Evolutionary conservation across 768 basidiomycete genomes (phyloP).

Genomic region (Baorangia bicolor): DNA sequence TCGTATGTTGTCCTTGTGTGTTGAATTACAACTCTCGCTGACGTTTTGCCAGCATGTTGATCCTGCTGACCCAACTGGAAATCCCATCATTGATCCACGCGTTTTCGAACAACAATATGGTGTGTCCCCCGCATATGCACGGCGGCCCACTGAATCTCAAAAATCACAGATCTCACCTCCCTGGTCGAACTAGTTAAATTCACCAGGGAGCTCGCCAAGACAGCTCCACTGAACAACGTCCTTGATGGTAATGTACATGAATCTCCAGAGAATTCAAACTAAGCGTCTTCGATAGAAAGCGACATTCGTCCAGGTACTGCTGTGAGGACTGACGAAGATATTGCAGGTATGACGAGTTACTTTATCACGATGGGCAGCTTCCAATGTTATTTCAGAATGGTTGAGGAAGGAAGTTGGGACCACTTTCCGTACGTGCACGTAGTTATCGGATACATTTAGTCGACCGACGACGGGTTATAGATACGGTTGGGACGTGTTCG

Average conservation of each 20-base stretch:
- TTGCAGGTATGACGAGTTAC: neutral
- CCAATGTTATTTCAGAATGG: neutral
- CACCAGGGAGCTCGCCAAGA: neutral
- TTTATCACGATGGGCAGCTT: neutral
- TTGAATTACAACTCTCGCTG: neutral
- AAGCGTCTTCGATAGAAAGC: neutral
- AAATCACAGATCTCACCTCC: neutral
- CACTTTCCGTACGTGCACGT: neutral
- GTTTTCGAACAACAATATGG: conserved; percentile 1
- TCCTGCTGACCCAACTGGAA: neutral
- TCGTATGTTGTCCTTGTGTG: neutral
- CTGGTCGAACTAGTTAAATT: neutral
- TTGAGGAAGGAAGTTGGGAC: neutral
- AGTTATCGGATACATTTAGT: neutral
- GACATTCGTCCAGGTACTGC: neutral
- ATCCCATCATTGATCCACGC: conserved; percentile 1
- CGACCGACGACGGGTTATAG: neutral
- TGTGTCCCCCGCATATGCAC: neutral
- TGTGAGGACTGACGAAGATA: neutral
- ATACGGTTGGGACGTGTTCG: conserved; percentile 1
- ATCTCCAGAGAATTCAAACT: neutral
- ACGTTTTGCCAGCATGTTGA: neutral
- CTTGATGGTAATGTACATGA: neutral
- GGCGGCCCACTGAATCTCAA: neutral
- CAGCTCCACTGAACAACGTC: neutral